These are phyloP conservation scores for Citrullus colocynthis DNA, from an alignment of 306 rosid genomes.

Conservation along the genomic window DNA sequence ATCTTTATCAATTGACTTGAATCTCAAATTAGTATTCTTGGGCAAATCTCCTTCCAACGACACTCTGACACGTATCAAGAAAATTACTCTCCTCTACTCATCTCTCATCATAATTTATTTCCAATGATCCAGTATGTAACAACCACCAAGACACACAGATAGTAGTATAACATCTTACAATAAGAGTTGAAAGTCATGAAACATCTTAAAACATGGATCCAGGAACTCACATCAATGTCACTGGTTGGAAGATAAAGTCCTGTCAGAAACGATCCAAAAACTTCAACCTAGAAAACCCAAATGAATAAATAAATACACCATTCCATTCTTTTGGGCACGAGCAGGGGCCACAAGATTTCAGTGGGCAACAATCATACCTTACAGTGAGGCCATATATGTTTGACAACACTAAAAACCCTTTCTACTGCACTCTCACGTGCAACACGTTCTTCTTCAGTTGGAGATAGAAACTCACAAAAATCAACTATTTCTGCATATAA, in stretches of 20 bases:
- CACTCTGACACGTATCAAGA: neutral
- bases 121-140: neutral
- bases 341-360: neutral
- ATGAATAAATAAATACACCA: neutral
- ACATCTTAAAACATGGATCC: neutral
- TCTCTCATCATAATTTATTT: neutral
- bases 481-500: conserved; percentile 62
- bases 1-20: neutral
- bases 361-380: conserved; percentile 29
- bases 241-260: conserved; percentile 92
- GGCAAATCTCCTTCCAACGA: neutral
- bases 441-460: conserved; percentile 68
- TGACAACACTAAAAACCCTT: conserved; percentile 61
- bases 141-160: neutral
- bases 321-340: neutral
- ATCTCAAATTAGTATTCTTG: neutral
- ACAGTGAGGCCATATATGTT: conserved; percentile 81
- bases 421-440: conserved; percentile 50
- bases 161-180: neutral
- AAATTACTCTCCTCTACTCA: neutral
- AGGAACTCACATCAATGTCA: conserved; percentile 71
- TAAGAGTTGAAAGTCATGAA: neutral
- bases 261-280: conserved; percentile 92
- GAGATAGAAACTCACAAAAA: conserved; percentile 83
- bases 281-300: conserved; percentile 52